Evolutionary conservation across 1,139 yeast species (phyloP).

Genomic region (Scheffersomyces quercinus): DNA sequence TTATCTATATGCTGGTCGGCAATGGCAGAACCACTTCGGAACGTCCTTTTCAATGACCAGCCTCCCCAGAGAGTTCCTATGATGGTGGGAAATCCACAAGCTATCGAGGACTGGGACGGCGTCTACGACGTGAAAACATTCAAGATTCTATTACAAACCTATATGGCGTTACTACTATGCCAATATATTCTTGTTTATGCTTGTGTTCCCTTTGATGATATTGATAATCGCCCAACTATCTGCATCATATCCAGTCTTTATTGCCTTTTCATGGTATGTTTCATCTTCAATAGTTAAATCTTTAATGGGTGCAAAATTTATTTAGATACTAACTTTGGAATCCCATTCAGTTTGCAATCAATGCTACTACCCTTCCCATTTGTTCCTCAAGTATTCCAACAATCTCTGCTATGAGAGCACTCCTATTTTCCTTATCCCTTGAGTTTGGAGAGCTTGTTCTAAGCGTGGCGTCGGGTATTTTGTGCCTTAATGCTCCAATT

Average conservation of each 20-base stretch:
- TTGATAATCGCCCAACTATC: slow-evolving; percentile 40
- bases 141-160: slow-evolving; percentile 23
- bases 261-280: slow-evolving; percentile 31
- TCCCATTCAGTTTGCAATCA: slow-evolving; percentile 22
- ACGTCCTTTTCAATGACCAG: too few species aligned
- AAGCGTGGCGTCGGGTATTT: slow-evolving; percentile 19
- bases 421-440: slow-evolving; percentile 12
- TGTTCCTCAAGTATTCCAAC: slow-evolving; percentile 23
- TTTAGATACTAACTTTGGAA: slow-evolving; percentile 1
- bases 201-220: slow-evolving; percentile 44
- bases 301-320: slow-evolving; percentile 6
- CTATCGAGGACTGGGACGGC: slow-evolving; percentile 22
- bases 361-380: slow-evolving; percentile 22
- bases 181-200: slow-evolving; percentile 42
- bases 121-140: slow-evolving; percentile 20
- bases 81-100: too few species aligned
- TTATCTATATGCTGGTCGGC: too few species aligned
- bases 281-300: too few species aligned
- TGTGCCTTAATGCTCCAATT: slow-evolving; percentile 18
- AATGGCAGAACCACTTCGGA: too few species aligned
- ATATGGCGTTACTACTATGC: slow-evolving; percentile 30
- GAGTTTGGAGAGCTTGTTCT: slow-evolving; percentile 25
- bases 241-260: slow-evolving; percentile 27
- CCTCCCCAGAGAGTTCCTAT: too few species aligned
- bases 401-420: slow-evolving; percentile 14